Percentiles rank a stretch among this genome's conserved stretches.
Conservation (phyloP, 2,329 filamentous ascomycete genomes). For the Aspergillus glaucus region DNA sequence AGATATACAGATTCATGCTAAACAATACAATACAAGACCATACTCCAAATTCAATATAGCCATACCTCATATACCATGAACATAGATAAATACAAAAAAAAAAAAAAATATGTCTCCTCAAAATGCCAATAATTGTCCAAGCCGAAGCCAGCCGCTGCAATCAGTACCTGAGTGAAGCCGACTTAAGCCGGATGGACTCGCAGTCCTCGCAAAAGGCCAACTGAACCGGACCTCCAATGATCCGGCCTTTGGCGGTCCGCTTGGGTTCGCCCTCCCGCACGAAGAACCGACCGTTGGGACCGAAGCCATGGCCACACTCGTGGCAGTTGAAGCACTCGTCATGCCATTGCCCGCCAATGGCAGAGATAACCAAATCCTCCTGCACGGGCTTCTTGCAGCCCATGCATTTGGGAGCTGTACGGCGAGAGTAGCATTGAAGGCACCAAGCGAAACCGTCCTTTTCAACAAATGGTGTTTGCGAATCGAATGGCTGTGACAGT, state of each 20-base stretch:
- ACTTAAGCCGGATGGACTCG: constrained; percentile 57
- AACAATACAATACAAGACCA: too few relatives aligned
- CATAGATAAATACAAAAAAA: too few relatives aligned
- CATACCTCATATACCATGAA: too few relatives aligned
- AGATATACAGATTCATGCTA: too few relatives aligned
- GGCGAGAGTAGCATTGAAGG: constrained; percentile 82
- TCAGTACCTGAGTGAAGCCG: constrained; percentile 28
- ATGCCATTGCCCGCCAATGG: constrained; percentile 90
- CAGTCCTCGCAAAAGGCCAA: constrained; percentile 58
- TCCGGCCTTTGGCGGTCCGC: constrained; percentile 39
- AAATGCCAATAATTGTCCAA: not conserved
- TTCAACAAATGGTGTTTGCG: constrained; percentile 76
- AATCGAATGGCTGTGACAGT: constrained; percentile 49
- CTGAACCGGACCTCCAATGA: constrained; percentile 45
- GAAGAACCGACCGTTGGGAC: constrained; percentile 57
- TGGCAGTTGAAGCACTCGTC: constrained; percentile 81
- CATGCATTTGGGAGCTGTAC: constrained; percentile 82
- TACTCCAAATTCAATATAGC: too few relatives aligned
- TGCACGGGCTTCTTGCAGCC: constrained; percentile 79
- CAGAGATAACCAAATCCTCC: constrained; percentile 83
- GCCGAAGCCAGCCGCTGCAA: not conserved
- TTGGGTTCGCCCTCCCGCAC: constrained; percentile 49
- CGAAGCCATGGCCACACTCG: constrained; percentile 56
- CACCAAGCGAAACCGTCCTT: constrained; percentile 99
- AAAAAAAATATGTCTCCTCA: constrained; percentile 1